Evolutionary conservation across 2,329 filamentous ascomycete species (phyloP).

Genomic region (Cyphellophora europaea): DNA sequence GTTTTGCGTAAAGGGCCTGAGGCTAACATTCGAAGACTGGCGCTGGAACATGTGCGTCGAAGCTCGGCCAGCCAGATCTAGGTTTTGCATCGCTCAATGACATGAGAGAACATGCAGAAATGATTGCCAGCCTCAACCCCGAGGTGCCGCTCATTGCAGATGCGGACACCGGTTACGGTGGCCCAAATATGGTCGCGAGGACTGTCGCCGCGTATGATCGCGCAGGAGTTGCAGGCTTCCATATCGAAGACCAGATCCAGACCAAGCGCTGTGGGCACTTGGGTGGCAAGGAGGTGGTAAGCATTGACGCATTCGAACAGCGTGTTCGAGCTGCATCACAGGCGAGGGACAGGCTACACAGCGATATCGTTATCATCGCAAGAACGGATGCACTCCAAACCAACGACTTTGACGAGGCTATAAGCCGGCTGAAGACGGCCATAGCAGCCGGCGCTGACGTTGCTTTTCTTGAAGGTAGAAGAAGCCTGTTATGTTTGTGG

Average conservation of each 20-base stretch:
- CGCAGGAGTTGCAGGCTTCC: slow-evolving; percentile 45
- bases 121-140: slow-evolving; percentile 42
- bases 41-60: slow-evolving; percentile 39
- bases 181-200: slow-evolving; percentile 38
- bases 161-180: slow-evolving; percentile 44
- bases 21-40: slow-evolving; percentile 27
- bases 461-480: slow-evolving; percentile 29
- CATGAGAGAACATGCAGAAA: slow-evolving; percentile 44
- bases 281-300: slow-evolving; percentile 29
- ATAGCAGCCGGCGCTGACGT: slow-evolving; percentile 30
- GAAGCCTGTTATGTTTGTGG: too few relatives aligned
- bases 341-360: slow-evolving; percentile 24
- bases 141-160: slow-evolving; percentile 43
- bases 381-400: slow-evolving; percentile 27
- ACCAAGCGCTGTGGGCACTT: slow-evolving; percentile 33
- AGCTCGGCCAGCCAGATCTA: slow-evolving; percentile 40
- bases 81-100: slow-evolving; percentile 43
- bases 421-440: slow-evolving; percentile 27
- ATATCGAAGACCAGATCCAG: slow-evolving; percentile 43
- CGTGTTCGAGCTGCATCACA: slow-evolving; percentile 30
- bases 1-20: background rate
- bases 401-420: slow-evolving; percentile 29
- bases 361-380: slow-evolving; percentile 35
- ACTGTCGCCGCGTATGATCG: slow-evolving; percentile 41
- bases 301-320: slow-evolving; percentile 22